Base-by-base conservation (phyloP, 495 filamentous ascomycete genomes). In the Xylaria nigripes region DNA sequence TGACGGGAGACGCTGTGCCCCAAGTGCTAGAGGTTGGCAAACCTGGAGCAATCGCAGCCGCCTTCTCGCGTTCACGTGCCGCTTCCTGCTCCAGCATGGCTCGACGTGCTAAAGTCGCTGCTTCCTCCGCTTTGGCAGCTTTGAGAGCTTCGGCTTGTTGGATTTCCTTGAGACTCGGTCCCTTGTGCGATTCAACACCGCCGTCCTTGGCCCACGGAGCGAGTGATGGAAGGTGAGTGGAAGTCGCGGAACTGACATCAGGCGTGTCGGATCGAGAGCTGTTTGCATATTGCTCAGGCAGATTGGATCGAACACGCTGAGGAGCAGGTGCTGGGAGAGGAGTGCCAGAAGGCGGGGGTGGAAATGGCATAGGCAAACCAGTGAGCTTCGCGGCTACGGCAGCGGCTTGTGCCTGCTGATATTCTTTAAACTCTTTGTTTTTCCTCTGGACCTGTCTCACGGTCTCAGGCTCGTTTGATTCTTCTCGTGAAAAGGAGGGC, bases 121-220 rank as follows among this genome's bases (percentile, higher is more conserved):
- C 71, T 58, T 93, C 90, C 61, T 96, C 93, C 25, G 79, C 84
- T 67, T 93, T 86, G 9, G 93, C 91, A n/a, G 90, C 92, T 64
- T 88, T 93, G 61, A 86, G 85, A 32, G 93, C 92, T 68, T 98
- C 93, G 22, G 88, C 81, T 69, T 95, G 93, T 64, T 98, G 93
- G 36, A 98, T 98, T 62, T 98, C 91, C 71, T 89, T 96, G 51
- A 98, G 76, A 51, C 91, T 96, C 2, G 92, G 93, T 0, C 88
- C 90, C 72, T 89, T 96, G 25, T 87, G 81, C 18, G 81, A 68
- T 63, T 90, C 90, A 12, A 61, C 57, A 19, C 80, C 74, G 10
- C 78, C 73, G 56, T 96, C 89, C 67, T 90, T 91, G 5, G 93
- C 93, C 93, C 93, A 98, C 1, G 93, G 93, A 1, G 93, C 93